phyloP scores from a whole-genome alignment of 2,329 filamentous ascomycete species.

The Zarea fungicola region DNA sequence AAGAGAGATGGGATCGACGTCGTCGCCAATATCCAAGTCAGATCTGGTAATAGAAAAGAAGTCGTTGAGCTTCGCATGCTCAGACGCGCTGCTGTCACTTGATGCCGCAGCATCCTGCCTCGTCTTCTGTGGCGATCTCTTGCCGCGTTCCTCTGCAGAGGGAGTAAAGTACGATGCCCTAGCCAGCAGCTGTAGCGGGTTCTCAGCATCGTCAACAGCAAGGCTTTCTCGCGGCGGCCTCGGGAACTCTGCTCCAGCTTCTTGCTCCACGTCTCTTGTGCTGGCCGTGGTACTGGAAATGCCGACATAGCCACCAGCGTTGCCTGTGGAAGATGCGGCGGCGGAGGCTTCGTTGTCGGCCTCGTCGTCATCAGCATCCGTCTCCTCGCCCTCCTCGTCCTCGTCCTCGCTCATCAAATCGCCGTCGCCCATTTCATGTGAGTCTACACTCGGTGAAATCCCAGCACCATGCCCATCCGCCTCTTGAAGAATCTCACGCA shows the following conservation, averaged over 20 bases:
- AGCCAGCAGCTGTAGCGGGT: conserved; percentile 67
- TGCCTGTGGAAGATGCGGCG: conserved; percentile 4
- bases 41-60: conserved; percentile 64
- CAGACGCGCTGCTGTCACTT: conserved; percentile 28
- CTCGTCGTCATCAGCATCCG: conserved; percentile 24
- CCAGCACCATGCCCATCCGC: conserved; percentile 16
- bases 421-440: conserved; percentile 11
- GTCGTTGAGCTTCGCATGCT: conserved; percentile 41
- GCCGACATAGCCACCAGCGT: not conserved
- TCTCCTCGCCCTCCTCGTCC: conserved; percentile 16
- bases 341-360: conserved; percentile 12
- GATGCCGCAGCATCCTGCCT: conserved; percentile 8
- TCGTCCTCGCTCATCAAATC: conserved; percentile 26
- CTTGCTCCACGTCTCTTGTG: not conserved
- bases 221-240: conserved; percentile 44
- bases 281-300: conserved; percentile 1
- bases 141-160: conserved; percentile 34
- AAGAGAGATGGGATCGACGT: conserved; percentile 64
- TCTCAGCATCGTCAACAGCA: conserved; percentile 67
- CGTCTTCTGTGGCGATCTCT: conserved; percentile 22
- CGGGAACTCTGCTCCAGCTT: not conserved
- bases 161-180: conserved; percentile 64
- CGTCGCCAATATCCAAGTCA: conserved; percentile 56
- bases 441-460: conserved; percentile 16
- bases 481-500: conserved; percentile 35